Evolutionary conservation across 129 eudicot species (phyloP).

Genomic region (Escallonia herrerae): DNA sequence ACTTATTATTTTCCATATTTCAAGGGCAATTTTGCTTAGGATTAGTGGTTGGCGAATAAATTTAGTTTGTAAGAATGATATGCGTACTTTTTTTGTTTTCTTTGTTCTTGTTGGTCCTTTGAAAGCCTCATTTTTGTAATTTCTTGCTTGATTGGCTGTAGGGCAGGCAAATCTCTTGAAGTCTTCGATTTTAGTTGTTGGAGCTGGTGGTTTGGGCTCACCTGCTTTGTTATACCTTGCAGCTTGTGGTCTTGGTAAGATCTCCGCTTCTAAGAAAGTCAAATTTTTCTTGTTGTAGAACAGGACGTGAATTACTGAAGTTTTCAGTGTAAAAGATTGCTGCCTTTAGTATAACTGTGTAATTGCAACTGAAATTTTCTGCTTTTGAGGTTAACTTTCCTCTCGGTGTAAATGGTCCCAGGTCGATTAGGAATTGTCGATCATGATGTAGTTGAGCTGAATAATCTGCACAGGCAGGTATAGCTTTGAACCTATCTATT

Average conservation of each 20-base stretch:
- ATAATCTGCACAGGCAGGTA: slow-evolving; percentile 98
- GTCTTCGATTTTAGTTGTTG: slow-evolving; percentile 80
- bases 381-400: slow-evolving; percentile 1
- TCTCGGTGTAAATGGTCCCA: slow-evolving; percentile 19
- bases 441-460: slow-evolving; percentile 96
- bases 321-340: too few species aligned
- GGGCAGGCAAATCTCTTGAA: slow-evolving; percentile 79
- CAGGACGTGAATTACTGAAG: not conserved
- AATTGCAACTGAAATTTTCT: not conserved
- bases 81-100: too few species aligned
- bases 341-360: not conserved
- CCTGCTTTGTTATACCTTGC: slow-evolving; percentile 95
- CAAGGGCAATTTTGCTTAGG: too few species aligned
- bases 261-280: not conserved
- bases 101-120: too few species aligned
- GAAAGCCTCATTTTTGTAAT: too few species aligned
- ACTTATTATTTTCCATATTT: too few species aligned
- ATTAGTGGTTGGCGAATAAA: too few species aligned
- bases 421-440: slow-evolving; percentile 90
- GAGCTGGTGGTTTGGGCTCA: slow-evolving; percentile 98
- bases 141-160: slow-evolving; percentile 21
- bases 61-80: too few species aligned
- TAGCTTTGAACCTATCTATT: not conserved
- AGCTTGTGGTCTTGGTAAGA: slow-evolving; percentile 91
- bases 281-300: not conserved